Percentiles rank a stretch among this genome's conserved stretches.
Evolutionary conservation across 2,329 filamentous ascomycete genomes (phyloP).

Genomic region (Aspergillus carbonarius): DNA sequence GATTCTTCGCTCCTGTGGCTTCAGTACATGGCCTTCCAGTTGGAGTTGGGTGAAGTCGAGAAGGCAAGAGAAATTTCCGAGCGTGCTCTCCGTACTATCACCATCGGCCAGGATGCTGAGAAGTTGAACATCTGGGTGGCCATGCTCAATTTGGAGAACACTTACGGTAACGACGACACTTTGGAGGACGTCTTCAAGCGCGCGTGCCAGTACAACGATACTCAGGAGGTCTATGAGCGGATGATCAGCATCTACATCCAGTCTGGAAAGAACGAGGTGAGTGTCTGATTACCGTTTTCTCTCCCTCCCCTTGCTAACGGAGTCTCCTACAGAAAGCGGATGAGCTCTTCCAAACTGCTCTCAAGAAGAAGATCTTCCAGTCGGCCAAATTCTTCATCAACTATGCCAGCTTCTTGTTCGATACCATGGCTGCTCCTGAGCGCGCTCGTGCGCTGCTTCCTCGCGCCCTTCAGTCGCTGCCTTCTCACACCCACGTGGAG

Average conservation of each 20-base stretch:
- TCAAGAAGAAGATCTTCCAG: conserved; percentile 87
- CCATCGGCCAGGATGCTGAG: conserved; percentile 84
- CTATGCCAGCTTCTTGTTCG: conserved; percentile 90
- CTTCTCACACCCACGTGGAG: conserved; percentile 65
- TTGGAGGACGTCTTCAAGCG: conserved; percentile 86
- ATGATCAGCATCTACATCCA: conserved; percentile 94
- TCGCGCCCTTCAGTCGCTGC: conserved; percentile 81
- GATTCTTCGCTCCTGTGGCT: conserved; percentile 95
- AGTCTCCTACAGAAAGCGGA: conserved; percentile 70
- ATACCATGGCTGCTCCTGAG: conserved; percentile 67
- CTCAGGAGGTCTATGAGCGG: conserved; percentile 83
- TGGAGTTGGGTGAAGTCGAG: conserved; percentile 83
- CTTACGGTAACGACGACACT: conserved; percentile 79
- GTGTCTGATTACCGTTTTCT: conserved; percentile 25
- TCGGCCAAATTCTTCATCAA: conserved; percentile 84
- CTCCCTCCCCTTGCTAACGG: conserved; percentile 23
- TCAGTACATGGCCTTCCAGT: conserved; percentile 97
- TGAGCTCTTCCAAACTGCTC: conserved; percentile 77
- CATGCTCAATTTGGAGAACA: conserved; percentile 88
- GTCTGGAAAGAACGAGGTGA: conserved; percentile 78
- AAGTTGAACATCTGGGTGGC: conserved; percentile 96
- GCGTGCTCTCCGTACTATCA: conserved; percentile 86
- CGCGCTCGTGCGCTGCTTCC: conserved; percentile 74
- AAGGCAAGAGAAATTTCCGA: conserved; percentile 88
- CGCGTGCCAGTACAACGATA: conserved; percentile 90